Evolutionary conservation across 345 rosid genomes (phyloP).

Genomic region (Anastatica hierochuntica): DNA sequence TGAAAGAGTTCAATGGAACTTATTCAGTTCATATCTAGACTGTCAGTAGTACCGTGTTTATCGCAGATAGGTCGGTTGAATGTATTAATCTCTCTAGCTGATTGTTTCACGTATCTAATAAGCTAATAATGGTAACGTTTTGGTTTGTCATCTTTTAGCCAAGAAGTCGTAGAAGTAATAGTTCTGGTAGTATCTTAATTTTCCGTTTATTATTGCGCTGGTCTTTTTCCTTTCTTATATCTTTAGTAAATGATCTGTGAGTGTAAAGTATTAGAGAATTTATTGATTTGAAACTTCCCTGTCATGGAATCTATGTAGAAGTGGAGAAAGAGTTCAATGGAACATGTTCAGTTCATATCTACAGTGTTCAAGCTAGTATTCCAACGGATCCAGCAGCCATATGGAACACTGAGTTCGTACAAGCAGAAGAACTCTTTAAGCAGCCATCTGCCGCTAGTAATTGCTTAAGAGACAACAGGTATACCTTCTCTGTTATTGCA

Average conservation of each 20-base stretch:
- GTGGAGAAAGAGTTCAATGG: slow-evolving; percentile 43
- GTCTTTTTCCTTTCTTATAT: no score
- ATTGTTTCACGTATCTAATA: no score
- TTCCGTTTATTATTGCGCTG: no score
- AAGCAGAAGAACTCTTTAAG: slow-evolving; percentile 76
- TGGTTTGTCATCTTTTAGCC: no score
- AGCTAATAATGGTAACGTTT: no score
- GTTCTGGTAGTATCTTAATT: no score
- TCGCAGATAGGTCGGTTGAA: no score
- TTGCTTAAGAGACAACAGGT: slow-evolving; percentile 94
- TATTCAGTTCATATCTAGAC: slow-evolving; percentile 70
- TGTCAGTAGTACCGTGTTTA: no score
- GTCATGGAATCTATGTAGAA: not conserved
- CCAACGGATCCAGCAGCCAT: slow-evolving; percentile 77
- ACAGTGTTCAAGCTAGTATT: slow-evolving; percentile 73
- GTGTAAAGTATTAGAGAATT: not conserved
- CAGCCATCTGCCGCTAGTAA: slow-evolving; percentile 46
- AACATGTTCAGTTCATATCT: slow-evolving; percentile 57
- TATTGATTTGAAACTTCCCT: not conserved
- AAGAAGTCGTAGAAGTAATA: no score
- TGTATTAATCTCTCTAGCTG: no score
- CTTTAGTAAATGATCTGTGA: not conserved
- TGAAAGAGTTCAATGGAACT: slow-evolving; percentile 53
- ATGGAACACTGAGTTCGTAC: slow-evolving; percentile 83
- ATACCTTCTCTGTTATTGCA: slow-evolving; percentile 1